Percentiles rank a stretch among this genome's conserved stretches.
Evolutionary conservation across 192 early-diverging fungal genomes (phyloP).

Genomic region (Coemansia sp.): DNA sequence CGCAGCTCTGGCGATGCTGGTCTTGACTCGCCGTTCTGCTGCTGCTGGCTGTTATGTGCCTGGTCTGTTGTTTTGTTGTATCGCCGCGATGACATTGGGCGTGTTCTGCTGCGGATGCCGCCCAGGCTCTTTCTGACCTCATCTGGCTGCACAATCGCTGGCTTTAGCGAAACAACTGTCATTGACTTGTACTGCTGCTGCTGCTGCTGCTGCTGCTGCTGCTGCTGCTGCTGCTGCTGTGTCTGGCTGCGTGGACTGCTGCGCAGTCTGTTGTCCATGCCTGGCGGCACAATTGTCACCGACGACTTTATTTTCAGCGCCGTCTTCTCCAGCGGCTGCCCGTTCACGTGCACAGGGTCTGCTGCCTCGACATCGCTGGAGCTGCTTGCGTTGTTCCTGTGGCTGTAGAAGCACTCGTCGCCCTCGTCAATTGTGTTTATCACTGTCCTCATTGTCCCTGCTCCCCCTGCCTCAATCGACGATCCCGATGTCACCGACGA

Average conservation of each 20-base stretch:
- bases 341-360: slow-evolving; percentile 33
- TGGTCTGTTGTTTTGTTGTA: slow-evolving; percentile 18
- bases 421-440: slow-evolving; percentile 10
- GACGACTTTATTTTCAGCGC: neutral
- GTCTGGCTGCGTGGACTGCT: neutral
- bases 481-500: neutral
- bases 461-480: neutral
- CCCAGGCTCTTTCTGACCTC: slow-evolving; percentile 16
- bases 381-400: slow-evolving; percentile 10
- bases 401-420: slow-evolving; percentile 16
- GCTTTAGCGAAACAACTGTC: neutral
- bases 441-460: neutral
- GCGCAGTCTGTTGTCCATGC: neutral
- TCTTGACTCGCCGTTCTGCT: neutral
- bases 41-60: slow-evolving; percentile 6
- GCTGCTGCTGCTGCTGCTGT: slow-evolving; percentile 1
- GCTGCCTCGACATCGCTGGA: slow-evolving; percentile 22
- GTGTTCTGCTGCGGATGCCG: slow-evolving; percentile 34
- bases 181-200: neutral
- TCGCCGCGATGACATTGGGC: slow-evolving; percentile 19
- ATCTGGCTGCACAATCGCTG: neutral
- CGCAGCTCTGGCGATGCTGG: slow-evolving; percentile 6
- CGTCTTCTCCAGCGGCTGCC: neutral
- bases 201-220: neutral
- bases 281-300: neutral